Evolutionary conservation across 2,329 filamentous ascomycete genomes (phyloP), one percentile per base, ranked within the genome.

Genomic region (Fonsecaea pugnacius): DNA sequence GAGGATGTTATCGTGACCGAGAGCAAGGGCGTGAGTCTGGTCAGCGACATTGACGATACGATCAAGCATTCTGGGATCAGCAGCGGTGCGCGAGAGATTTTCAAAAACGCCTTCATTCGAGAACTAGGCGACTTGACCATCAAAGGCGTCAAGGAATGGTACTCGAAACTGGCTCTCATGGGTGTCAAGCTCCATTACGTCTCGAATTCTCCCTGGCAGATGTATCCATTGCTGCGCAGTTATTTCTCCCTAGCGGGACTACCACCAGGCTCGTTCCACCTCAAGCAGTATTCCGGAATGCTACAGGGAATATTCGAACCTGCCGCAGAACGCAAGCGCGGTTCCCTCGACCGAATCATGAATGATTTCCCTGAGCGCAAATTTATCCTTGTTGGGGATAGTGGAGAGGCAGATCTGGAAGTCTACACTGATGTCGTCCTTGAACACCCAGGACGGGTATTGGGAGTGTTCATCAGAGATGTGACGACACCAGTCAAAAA

Each of bases 181-280:
- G 92, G 93, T 18, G 94, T 98, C 27, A 87, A 88, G 71, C 85
- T 99, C 58, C 96, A 99, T 75, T 99, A 99, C 76, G 96, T 96
- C 69, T 99, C 95, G n/a, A 99, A 99, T 77, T 96, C 94, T 57
- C 95, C 95, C 0, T 99, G 96, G 96, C 96, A 99, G 75, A 84
- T 99, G 6, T 99, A 91, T 72, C 95, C 95, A 0, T 87, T 98
- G 2, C 80, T 99, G 10, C 89, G 91, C 4, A 91, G 86, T 59
- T 99, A 90, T 75, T 96, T 98, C 75, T 87, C 88, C 69, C 78
- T 89, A 46, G 90, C 91, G 6, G 90, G 90, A 1, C 80, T 99
- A 1, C 95, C 95, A 0, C 86, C 86, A 0, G 96, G 95, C 0
- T 97, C 94, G 0, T 91, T 98, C 70, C 96, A 99, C 74, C 77